Conservation (phyloP, 371 early-diverging fungal species). For the Mortierella sp. region DNA sequence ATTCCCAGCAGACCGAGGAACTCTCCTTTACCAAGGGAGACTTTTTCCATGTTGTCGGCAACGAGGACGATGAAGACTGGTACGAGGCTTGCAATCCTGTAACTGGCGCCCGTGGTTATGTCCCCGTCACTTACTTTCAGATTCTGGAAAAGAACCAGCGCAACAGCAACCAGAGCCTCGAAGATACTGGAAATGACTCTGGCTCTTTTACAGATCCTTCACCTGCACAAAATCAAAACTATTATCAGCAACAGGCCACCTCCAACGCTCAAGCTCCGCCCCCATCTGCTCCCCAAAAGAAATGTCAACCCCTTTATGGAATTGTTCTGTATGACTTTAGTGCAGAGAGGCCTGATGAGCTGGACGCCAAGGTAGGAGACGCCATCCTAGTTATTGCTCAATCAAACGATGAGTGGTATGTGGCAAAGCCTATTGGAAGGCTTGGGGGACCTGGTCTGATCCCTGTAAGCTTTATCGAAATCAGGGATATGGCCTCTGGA, state of each 20-base stretch:
- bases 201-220: constrained; percentile 32
- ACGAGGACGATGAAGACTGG: constrained; percentile 81
- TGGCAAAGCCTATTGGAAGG: constrained; percentile 79
- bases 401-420: constrained; percentile 85
- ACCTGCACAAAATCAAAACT: constrained; percentile 17
- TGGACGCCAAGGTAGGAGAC: constrained; percentile 21
- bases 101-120: constrained; percentile 82
- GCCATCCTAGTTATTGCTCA: constrained; percentile 81
- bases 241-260: constrained; percentile 16
- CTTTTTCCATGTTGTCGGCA: constrained; percentile 91
- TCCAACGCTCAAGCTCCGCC: constrained; percentile 11
- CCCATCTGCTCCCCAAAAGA: constrained; percentile 25
- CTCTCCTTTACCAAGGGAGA: constrained; percentile 89
- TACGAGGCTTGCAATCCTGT: constrained; percentile 91
- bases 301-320: constrained; percentile 71
- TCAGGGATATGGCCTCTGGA: constrained; percentile 64
- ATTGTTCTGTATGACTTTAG: constrained; percentile 82
- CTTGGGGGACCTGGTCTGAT: constrained; percentile 83
- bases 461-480: constrained; percentile 83
- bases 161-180: constrained; percentile 41
- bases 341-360: constrained; percentile 82
- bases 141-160: constrained; percentile 32
- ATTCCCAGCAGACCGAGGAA: constrained; percentile 75
- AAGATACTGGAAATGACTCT: constrained; percentile 46
- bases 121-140: constrained; percentile 88